Conservation (phyloP, 169 alveolate species). For the Babesia caballi region DNA sequence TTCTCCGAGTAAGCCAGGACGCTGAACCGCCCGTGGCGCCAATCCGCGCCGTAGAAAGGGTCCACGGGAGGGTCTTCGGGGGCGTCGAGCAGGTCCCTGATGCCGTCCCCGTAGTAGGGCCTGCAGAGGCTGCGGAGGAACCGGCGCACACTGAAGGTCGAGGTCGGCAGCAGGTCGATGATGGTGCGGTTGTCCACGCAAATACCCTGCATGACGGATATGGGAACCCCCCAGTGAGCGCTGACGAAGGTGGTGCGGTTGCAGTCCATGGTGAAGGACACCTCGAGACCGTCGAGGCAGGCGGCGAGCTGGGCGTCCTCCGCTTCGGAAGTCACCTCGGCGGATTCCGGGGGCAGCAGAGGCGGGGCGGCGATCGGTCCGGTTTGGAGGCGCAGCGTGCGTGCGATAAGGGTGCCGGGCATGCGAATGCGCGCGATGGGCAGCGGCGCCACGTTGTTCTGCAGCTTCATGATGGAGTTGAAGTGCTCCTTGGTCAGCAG, state of each 20-base stretch:
- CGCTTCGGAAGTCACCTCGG: neutral
- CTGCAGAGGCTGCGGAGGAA: neutral
- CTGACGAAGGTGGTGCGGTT: conserved; percentile 50
- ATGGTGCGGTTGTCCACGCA: neutral
- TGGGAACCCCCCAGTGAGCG: conserved; percentile 69
- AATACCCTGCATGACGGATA: conserved; percentile 6
- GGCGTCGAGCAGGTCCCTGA: conserved; percentile 28
- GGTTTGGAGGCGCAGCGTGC: conserved; percentile 1
- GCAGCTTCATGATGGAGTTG: conserved; percentile 19
- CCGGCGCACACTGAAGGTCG: neutral
- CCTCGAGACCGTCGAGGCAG: neutral
- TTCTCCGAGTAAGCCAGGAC: conserved; percentile 22
- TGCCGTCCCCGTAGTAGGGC: neutral
- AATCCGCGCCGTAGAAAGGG: too few species aligned
- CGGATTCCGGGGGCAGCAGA: too few species aligned
- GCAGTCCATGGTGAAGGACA: conserved; percentile 56
- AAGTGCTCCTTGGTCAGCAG: conserved; percentile 39
- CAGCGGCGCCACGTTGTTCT: conserved; percentile 10
- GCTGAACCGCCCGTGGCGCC: conserved; percentile 20
- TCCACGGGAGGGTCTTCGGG: neutral
- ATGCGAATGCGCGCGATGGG: conserved; percentile 51
- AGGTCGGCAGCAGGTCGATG: neutral
- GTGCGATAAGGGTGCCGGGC: conserved; percentile 43
- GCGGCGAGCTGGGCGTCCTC: neutral
- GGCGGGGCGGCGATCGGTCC: too few species aligned